A percentile compares a stretch with the other conserved stretches of the same genome.
Conservation (phyloP, 2,329 filamentous ascomycete genomes). For the Calonectria multiphialidica region DNA sequence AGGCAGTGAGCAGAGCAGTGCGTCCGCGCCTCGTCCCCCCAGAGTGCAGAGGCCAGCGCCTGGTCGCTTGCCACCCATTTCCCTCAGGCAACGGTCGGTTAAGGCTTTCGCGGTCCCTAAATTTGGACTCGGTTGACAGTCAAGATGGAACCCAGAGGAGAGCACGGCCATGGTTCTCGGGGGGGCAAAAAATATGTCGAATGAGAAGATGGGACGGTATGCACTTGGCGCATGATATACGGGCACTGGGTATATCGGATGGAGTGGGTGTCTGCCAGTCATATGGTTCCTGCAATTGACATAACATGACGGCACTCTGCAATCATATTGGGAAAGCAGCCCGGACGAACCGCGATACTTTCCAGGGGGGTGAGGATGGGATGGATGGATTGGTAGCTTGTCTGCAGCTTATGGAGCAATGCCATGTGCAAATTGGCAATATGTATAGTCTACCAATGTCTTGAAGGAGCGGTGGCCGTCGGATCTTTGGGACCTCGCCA, state of each 20-base stretch:
- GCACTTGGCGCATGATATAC: background rate
- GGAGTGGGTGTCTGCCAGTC: background rate
- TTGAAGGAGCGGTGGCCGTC: constrained; percentile 5
- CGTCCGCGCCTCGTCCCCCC: background rate
- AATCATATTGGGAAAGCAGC: background rate
- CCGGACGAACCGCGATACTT: constrained; percentile 12
- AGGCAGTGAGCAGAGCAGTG: constrained; percentile 1
- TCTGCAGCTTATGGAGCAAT: background rate
- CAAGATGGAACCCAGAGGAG: background rate
- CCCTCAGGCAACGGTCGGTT: constrained; percentile 11
- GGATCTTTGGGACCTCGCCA: background rate
- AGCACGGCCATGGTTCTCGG: constrained; percentile 9
- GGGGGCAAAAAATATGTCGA: background rate
- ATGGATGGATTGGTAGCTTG: background rate
- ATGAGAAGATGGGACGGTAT: background rate
- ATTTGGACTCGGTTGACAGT: background rate
- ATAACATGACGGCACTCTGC: constrained; percentile 3
- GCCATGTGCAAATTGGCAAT: constrained; percentile 1
- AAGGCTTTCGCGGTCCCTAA: background rate
- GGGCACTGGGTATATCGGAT: constrained; percentile 1
- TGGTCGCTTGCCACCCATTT: constrained; percentile 11
- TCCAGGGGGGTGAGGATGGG: background rate
- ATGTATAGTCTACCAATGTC: background rate
- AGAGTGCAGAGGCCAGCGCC: constrained; percentile 21
- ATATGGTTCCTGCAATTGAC: constrained; percentile 7